A percentile compares a stretch with the other conserved stretches of the same genome.
phyloP scores from a whole-genome alignment of 352 stramenopile genomes.

The Pelagophyceae sp. region DNA sequence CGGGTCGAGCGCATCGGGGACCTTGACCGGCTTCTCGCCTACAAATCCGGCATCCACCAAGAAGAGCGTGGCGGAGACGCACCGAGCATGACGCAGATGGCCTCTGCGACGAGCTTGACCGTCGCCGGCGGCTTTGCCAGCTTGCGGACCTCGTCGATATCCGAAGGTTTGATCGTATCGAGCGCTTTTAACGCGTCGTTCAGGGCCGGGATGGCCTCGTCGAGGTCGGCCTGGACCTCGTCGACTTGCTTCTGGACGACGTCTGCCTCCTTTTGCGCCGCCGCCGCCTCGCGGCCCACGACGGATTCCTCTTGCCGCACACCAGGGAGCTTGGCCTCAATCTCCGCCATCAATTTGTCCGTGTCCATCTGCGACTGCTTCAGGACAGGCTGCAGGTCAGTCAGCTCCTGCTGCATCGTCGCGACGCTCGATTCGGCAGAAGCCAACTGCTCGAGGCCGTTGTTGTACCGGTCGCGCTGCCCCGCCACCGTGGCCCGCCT shows the following conservation, averaged over 20 bases:
- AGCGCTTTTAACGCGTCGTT: conserved; percentile 81
- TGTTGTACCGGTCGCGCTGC: conserved; percentile 65
- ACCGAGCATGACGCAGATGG: conserved; percentile 81
- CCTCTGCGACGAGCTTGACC: conserved; percentile 83
- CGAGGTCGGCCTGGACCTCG: conserved; percentile 78
- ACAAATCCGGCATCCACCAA: too few species aligned
- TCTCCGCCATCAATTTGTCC: conserved; percentile 81
- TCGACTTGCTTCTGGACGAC: conserved; percentile 64
- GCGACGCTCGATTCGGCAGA: conserved; percentile 82
- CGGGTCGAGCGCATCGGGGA: conserved; percentile 74
- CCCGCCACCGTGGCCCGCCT: conserved; percentile 65
- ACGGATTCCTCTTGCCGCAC: conserved; percentile 44
- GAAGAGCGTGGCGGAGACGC: too few species aligned
- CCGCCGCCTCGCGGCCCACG: conserved; percentile 40
- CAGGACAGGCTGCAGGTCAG: conserved; percentile 81
- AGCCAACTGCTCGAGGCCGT: conserved; percentile 82
- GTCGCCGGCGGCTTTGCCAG: conserved; percentile 79
- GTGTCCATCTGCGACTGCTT: conserved; percentile 79
- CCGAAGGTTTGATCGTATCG: conserved; percentile 76
- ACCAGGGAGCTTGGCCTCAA: conserved; percentile 74
- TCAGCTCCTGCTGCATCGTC: conserved; percentile 85
- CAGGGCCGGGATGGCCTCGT: conserved; percentile 77
- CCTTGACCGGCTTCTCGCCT: conserved; percentile 80
- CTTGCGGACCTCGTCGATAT: conserved; percentile 84
- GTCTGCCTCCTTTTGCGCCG: conserved; percentile 57